These are phyloP conservation scores for Linnemannia exigua DNA, from an alignment of 192 early-diverging fungal species.

Conservation along the genomic window DNA sequence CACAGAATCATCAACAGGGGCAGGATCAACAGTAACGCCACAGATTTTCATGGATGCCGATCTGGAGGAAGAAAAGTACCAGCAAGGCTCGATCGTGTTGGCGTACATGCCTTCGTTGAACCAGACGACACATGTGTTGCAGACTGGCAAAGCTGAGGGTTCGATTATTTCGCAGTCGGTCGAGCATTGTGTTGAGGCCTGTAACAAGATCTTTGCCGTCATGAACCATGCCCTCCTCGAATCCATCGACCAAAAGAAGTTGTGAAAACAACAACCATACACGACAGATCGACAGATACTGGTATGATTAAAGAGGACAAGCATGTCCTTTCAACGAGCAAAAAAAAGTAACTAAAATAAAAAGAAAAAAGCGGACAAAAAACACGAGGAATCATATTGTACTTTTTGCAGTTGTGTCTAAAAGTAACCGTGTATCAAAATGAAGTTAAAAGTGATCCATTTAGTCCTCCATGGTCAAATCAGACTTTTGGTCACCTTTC, in stretches of 20 bases:
- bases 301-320: too few species aligned
- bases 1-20: neutral
- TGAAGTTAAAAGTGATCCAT: neutral
- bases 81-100: slow-evolving; percentile 73
- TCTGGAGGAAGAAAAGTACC: slow-evolving; percentile 70
- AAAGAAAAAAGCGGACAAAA: too few species aligned
- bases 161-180: slow-evolving; percentile 69
- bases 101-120: slow-evolving; percentile 87
- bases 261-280: too few species aligned
- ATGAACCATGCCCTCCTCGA: slow-evolving; percentile 73
- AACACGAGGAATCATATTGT: too few species aligned
- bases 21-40: slow-evolving; percentile 43
- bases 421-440: neutral
- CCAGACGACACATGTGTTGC: slow-evolving; percentile 83
- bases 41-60: slow-evolving; percentile 68
- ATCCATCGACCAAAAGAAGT: slow-evolving; percentile 56
- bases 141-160: slow-evolving; percentile 72
- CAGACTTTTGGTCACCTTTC: neutral
- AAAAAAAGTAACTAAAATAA: too few species aligned
- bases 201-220: slow-evolving; percentile 80
- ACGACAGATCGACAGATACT: too few species aligned
- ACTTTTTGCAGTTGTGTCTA: neutral
- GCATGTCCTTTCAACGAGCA: too few species aligned
- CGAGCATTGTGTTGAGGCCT: slow-evolving; percentile 82
- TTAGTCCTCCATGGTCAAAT: neutral